A percentile compares a stretch with the other conserved stretches of the same genome.
These are phyloP conservation scores for Inosperma sp. DNA, from an alignment of 768 basidiomycete species.

Conservation along the genomic window DNA sequence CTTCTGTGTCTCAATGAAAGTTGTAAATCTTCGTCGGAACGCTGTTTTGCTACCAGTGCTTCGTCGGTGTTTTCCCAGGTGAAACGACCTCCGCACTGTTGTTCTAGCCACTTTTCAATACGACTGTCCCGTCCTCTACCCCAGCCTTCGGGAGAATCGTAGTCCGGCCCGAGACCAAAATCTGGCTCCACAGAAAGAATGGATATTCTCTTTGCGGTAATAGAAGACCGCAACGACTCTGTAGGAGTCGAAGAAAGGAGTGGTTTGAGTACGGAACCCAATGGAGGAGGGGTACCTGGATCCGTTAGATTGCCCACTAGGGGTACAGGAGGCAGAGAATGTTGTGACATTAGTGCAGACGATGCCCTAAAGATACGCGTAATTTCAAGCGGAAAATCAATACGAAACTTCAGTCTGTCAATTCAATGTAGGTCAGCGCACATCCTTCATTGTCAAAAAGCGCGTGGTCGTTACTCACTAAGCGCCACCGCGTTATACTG, in stretches of 20 bases:
- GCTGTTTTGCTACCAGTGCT: neutral
- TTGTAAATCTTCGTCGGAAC: neutral
- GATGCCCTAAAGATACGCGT: neutral
- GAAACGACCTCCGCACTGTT: conserved; percentile 5
- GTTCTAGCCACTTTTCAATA: conserved; percentile 9
- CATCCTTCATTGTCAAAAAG: too few relatives aligned
- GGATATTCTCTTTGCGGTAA: neutral
- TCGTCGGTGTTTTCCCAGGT: neutral
- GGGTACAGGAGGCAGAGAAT: too few relatives aligned
- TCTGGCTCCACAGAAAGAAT: neutral
- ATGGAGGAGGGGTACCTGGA: neutral
- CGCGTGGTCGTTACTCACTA: too few relatives aligned
- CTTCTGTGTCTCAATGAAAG: neutral
- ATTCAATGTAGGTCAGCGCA: too few relatives aligned
- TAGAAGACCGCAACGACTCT: neutral
- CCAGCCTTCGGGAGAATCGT: neutral
- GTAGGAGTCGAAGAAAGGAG: conserved; percentile 5
- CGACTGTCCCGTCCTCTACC: neutral
- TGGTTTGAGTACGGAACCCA: too few relatives aligned
- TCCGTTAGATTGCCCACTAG: too few relatives aligned
- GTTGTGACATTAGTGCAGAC: conserved; percentile 5
- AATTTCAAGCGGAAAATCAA: too few relatives aligned
- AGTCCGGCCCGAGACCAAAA: neutral
- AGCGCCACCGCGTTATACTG: too few relatives aligned
- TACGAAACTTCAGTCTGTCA: too few relatives aligned